Conservation (phyloP, 768 basidiomycete genomes). For the Calocera viscosa region DNA sequence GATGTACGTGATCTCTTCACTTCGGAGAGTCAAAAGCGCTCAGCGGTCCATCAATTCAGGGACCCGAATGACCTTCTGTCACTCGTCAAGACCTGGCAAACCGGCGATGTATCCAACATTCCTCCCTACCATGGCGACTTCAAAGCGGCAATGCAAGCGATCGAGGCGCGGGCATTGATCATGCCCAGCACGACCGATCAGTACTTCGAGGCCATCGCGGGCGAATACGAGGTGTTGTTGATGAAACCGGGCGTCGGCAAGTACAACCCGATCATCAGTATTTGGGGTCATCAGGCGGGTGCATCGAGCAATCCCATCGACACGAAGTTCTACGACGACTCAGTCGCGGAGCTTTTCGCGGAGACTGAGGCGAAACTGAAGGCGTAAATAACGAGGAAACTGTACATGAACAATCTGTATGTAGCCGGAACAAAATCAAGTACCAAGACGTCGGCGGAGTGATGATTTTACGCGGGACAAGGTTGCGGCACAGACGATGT, state of each 20-base stretch:
- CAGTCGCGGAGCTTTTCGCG: not conserved
- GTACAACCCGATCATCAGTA: slow-evolving; percentile 3
- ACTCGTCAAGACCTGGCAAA: slow-evolving; percentile 13
- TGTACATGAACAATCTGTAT: slow-evolving; percentile 4
- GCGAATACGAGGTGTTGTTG: not conserved
- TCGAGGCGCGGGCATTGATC: slow-evolving; percentile 10
- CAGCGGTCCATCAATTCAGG: not conserved
- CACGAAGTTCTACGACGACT: slow-evolving; percentile 3
- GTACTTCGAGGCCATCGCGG: slow-evolving; percentile 10
- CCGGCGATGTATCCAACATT: slow-evolving; percentile 13
- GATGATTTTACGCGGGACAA: not conserved
- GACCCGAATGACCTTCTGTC: slow-evolving; percentile 13
- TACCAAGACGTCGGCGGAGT: not conserved
- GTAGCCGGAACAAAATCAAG: slow-evolving; percentile 4
- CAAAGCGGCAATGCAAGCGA: slow-evolving; percentile 6
- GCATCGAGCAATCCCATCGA: slow-evolving; percentile 6
- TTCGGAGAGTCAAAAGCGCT: no score
- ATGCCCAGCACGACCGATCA: slow-evolving; percentile 13
- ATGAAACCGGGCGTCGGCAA: not conserved
- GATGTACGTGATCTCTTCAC: not conserved
- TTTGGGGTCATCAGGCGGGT: slow-evolving; percentile 9
- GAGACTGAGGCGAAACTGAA: slow-evolving; percentile 5
- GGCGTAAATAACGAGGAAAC: not conserved
- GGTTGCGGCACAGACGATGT: not conserved
- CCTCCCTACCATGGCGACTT: slow-evolving; percentile 9